Evolutionary conservation across 345 rosid genomes (phyloP).

Genomic region (Euphorbia lathyris): DNA sequence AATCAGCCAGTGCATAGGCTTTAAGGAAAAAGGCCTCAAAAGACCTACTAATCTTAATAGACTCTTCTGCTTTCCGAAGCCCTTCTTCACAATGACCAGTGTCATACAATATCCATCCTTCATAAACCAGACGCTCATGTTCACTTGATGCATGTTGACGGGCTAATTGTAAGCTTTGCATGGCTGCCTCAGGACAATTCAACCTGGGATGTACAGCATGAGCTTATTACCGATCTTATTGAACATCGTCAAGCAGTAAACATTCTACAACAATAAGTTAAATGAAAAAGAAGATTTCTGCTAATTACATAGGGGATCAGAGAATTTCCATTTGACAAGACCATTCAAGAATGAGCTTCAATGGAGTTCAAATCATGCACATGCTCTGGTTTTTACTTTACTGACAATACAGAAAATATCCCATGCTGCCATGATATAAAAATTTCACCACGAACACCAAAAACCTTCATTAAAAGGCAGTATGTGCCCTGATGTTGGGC

Average conservation of each 20-base stretch:
- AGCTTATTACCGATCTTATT: not conserved
- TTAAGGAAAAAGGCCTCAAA: conserved; percentile 98
- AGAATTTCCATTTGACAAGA: not conserved
- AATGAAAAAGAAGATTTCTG: not conserved
- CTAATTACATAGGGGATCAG: not conserved
- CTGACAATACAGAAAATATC: not conserved
- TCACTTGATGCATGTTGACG: conserved; percentile 81
- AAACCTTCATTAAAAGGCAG: not conserved
- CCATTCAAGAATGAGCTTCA: not conserved
- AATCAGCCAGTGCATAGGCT: conserved; percentile 98
- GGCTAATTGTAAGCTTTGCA: conserved; percentile 93
- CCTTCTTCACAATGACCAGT: conserved; percentile 97
- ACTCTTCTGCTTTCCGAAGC: conserved; percentile 82
- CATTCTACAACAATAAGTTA: conserved; percentile 8
- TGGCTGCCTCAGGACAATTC: conserved; percentile 94
- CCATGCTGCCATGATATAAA: not conserved
- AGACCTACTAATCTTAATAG: conserved; percentile 73
- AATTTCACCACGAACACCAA: not conserved
- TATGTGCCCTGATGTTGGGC: not conserved
- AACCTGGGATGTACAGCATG: conserved; percentile 46
- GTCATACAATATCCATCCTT: conserved; percentile 98
- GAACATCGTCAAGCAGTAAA: conserved; percentile 4
- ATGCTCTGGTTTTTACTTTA: not conserved
- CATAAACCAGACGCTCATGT: conserved; percentile 88
- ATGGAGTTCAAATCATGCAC: conserved; percentile 1